Base-by-base conservation (phyloP, 805 yeast genomes). In the Metschnikowia aberdeeniae region DNA sequence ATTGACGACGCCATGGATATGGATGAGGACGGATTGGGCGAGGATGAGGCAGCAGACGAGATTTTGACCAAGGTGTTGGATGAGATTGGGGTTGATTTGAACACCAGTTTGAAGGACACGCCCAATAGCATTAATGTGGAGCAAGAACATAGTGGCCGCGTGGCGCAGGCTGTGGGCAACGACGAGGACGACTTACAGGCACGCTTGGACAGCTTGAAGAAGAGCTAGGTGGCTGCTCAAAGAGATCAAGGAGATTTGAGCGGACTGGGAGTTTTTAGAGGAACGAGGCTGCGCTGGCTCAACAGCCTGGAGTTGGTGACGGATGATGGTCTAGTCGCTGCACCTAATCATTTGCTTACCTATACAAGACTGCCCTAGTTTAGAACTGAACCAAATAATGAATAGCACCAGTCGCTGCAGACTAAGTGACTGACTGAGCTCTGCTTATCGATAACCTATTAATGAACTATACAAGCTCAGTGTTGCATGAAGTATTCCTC, bases 1-100 rank as follows among this genome's bases (percentile, higher is more conserved):
- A 84, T 93, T 57, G 99, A 93, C 61, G 97, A 92, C 63, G 86
- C 93, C 14, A 89, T 93, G 93, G 96, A 85, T 43, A 89, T 84
- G 58, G 97, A 88, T 57, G 72, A 66, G 46, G 65, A 59, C 31
- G 81, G 87, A 46, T 86, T 82, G 53, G 89, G 78, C 20, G 95
- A 86, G 49, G 95, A 86, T 51, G 93, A 85, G 53, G 96, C 90
- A 63, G 84, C 86, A 3, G 97, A 90, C 59, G 96, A 89, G 58
- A 85, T 90, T 42, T 93, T 95, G 40, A 81, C 83, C 59, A 88
- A 84, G 64, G 97, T 95, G 0, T 72, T 93, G 59, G 99, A 93
- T 62, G 99, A 93, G 63, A 89, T 93, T 60, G 99, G 98, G 50
- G 85, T 95, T 33, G 96, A 88, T 60, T 68, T 93, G 61, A 76